These are phyloP conservation scores for Santalum album DNA, from an alignment of 164 flowering plant genomes.

Conservation along the genomic window DNA sequence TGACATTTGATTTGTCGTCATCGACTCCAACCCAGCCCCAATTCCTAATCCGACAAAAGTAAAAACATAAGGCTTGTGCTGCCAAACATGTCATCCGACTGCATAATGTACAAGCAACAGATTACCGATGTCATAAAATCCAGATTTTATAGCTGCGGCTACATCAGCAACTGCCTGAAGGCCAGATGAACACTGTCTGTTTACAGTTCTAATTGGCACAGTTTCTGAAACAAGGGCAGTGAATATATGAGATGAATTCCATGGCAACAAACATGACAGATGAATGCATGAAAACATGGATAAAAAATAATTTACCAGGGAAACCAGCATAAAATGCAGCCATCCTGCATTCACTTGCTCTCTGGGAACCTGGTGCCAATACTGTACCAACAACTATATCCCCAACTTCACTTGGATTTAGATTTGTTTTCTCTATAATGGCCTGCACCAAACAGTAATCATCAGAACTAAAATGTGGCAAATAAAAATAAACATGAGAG, in stretches of 20 bases:
- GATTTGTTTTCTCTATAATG: conserved; percentile 73
- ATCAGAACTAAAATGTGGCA: no score
- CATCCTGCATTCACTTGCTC: conserved; percentile 97
- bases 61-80: background rate
- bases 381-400: conserved; percentile 96
- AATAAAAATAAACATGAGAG: no score
- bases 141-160: conserved; percentile 94
- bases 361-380: conserved; percentile 79
- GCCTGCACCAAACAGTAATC: conserved; percentile 39
- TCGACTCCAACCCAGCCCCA: conserved; percentile 94
- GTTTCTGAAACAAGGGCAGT: no score
- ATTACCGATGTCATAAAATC: conserved; percentile 91
- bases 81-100: background rate
- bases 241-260: no score
- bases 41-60: conserved; percentile 39
- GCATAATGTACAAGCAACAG: background rate
- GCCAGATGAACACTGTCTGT: conserved; percentile 96
- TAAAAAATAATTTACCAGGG: conserved; percentile 48
- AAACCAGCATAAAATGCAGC: conserved; percentile 99
- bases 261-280: background rate
- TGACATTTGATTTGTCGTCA: conserved; percentile 66
- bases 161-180: conserved; percentile 99
- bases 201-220: conserved; percentile 90
- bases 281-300: background rate
- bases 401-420: conserved; percentile 85